Percentiles rank a stretch among this genome's conserved stretches.
These are phyloP conservation scores for Saturnispora sanitii DNA, from an alignment of 805 yeast species.

Conservation along the genomic window DNA sequence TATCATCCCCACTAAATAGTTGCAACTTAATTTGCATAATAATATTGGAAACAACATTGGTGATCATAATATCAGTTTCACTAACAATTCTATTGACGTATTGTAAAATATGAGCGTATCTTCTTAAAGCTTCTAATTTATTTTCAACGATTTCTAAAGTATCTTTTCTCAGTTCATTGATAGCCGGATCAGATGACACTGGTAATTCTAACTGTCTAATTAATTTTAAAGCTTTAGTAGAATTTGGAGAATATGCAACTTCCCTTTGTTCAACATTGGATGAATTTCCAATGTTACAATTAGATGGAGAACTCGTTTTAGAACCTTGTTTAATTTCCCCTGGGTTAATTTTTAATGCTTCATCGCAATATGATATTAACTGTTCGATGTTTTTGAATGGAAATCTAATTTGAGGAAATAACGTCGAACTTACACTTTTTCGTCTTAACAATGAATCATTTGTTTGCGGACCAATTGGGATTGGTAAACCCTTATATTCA, in stretches of 20 bases:
- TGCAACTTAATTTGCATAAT: conserved; percentile 41
- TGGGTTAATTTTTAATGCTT: conserved; percentile 63
- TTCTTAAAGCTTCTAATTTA: conserved; percentile 58
- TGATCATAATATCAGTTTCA: conserved; percentile 66
- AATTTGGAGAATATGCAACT: conserved; percentile 47
- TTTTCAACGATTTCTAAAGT: conserved; percentile 50
- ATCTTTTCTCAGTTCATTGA: conserved; percentile 53
- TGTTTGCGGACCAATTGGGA: conserved; percentile 24
- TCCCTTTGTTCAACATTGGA: conserved; percentile 19
- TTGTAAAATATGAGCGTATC: conserved; percentile 65
- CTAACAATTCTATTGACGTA: conserved; percentile 67
- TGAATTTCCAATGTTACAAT: conserved; percentile 5
- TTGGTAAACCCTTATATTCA: conserved; percentile 51
- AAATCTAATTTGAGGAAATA: conserved; percentile 35
- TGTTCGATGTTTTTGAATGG: conserved; percentile 54
- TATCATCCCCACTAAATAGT: conserved; percentile 9
- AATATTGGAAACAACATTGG: conserved; percentile 53
- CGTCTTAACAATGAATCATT: conserved; percentile 20
- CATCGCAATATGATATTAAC: conserved; percentile 58
- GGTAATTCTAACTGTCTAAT: conserved; percentile 34
- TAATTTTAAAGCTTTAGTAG: conserved; percentile 44
- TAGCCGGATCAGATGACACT: conserved; percentile 54
- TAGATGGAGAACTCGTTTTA: conserved; percentile 3
- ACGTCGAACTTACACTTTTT: conserved; percentile 33
- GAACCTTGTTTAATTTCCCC: conserved; percentile 39